Percentiles rank a stretch among this genome's conserved stretches.
Evolutionary conservation across 176 grass and related monocot genomes (phyloP).

Genomic region (Triticum urartu): DNA sequence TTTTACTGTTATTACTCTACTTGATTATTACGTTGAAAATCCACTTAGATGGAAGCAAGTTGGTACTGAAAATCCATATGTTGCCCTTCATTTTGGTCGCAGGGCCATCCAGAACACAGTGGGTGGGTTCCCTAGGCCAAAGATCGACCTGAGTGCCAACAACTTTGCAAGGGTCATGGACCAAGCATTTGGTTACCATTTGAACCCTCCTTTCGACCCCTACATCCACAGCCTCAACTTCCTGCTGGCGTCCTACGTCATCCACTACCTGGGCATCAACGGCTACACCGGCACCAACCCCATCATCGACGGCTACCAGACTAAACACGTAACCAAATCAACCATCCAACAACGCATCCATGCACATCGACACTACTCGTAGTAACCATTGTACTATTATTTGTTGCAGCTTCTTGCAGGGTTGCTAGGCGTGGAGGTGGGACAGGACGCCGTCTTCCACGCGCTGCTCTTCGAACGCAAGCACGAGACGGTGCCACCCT

Average conservation of each 20-base stretch:
- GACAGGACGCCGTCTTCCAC: constrained; percentile 62
- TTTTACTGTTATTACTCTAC: too few species aligned
- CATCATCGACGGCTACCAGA: constrained; percentile 52
- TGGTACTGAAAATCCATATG: neutral
- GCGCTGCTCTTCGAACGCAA: constrained; percentile 49
- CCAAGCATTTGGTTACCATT: too few species aligned
- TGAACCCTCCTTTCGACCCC: too few species aligned
- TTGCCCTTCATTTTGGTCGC: neutral
- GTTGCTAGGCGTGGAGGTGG: constrained; percentile 51
- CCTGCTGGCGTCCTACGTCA: too few species aligned
- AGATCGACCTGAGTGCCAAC: constrained; percentile 51
- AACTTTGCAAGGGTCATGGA: constrained; percentile 40
- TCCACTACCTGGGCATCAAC: too few species aligned
- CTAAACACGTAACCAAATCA: constrained; percentile 35
- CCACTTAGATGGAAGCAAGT: neutral
- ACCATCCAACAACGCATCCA: neutral
- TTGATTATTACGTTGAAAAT: too few species aligned
- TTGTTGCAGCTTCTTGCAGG: constrained; percentile 47
- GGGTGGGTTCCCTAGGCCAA: constrained; percentile 57
- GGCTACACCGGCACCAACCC: constrained; percentile 15
- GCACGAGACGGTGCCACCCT: constrained; percentile 39
- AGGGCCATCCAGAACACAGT: constrained; percentile 64
- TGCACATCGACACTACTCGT: too few species aligned
- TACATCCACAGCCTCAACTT: constrained; percentile 35
- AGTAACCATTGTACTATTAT: neutral